Base-by-base conservation (phyloP, 1,284 basidiomycete genomes). In the Erythrobasidium hasegawianum region DNA sequence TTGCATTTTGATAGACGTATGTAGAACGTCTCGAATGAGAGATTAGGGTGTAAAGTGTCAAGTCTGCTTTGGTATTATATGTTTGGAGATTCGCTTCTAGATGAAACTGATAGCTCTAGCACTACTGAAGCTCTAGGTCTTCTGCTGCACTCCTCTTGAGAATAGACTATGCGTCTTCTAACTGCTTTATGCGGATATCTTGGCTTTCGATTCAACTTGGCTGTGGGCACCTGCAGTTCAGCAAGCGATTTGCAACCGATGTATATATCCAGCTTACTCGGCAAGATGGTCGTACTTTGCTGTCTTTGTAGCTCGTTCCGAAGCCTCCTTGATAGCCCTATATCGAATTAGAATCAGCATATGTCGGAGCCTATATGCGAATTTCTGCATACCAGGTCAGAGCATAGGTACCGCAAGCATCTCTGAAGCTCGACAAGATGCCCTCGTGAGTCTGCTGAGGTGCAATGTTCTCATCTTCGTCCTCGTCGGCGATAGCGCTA, bases 351-450 rank as follows among this genome's bases (percentile, higher is more conserved):
- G 13, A 39, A 22, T 33, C 13, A 56, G 14, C 2, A 27, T 20
- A 33, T 16, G n/a, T 18, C 14, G 18, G 7, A 24, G 4, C 16
- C 18, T 14, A 20, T 16, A 13, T 9, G 5, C 9, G 26, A 14
- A 45, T 4, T 14, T 47, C 9, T 18, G 65, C 59, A 27, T 41
- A 87, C 88, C 88, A 90, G 43, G 89, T 89, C 65, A 92, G 81
- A 75, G 92, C 86, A 73, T 94, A 95, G 10, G 90, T 87, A 79
- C 85, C 87, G 74, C 86, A 87, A 24, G 90, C 89, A 79, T 95
- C 91, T 86, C 76, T 77, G 71, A 77, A 81, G 3, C 72, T 75
- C 1, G 72, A 75, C n/a, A 80, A 73, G 55, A 80, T 76, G n/a
- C 62, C 62, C 18, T 43, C 26, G 50, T 61, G 58, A 10, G 43